A percentile compares a stretch with the other conserved stretches of the same genome.
Conservation (phyloP, 352 stramenopile genomes). For the Globisporangium cylindrosporum region DNA sequence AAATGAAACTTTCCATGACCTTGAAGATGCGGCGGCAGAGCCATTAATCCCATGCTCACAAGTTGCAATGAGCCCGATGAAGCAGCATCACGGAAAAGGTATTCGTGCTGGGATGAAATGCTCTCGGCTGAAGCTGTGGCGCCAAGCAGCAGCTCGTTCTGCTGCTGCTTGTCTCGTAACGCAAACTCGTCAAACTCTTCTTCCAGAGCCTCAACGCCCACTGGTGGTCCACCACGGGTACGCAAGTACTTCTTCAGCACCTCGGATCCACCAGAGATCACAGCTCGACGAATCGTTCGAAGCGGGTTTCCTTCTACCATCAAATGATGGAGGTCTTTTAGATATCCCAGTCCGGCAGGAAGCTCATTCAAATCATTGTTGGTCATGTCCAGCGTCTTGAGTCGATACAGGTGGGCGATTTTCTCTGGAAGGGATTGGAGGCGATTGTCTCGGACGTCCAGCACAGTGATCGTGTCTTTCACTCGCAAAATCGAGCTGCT, state of each 20-base stretch:
- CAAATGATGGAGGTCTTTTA: constrained; percentile 74
- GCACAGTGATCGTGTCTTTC: constrained; percentile 64
- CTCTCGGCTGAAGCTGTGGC: constrained; percentile 15
- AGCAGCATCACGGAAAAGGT: constrained; percentile 66
- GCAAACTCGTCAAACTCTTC: constrained; percentile 76
- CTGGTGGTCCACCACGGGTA: constrained; percentile 59
- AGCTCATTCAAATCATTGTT: constrained; percentile 83
- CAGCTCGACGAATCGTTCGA: constrained; percentile 62
- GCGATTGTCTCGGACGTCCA: constrained; percentile 84
- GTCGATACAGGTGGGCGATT: constrained; percentile 55
- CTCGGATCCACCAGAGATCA: constrained; percentile 64
- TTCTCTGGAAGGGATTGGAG: constrained; percentile 49
- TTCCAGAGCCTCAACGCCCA: constrained; percentile 55
- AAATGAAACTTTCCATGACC: constrained; percentile 49
- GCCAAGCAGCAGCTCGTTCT: constrained; percentile 26
- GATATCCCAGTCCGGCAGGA: constrained; percentile 62
- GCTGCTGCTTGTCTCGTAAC: constrained; percentile 39
- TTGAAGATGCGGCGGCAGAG: constrained; percentile 37
- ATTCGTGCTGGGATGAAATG: constrained; percentile 36
- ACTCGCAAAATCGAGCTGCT: constrained; percentile 42
- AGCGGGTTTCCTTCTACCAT: constrained; percentile 76
- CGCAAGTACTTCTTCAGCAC: constrained; percentile 82
- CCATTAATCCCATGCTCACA: constrained; percentile 49
- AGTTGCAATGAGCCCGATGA: constrained; percentile 54
- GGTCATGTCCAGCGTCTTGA: constrained; percentile 83